These are phyloP conservation scores for Mrakia frigida DNA, from an alignment of 768 basidiomycete species.

Conservation along the genomic window DNA sequence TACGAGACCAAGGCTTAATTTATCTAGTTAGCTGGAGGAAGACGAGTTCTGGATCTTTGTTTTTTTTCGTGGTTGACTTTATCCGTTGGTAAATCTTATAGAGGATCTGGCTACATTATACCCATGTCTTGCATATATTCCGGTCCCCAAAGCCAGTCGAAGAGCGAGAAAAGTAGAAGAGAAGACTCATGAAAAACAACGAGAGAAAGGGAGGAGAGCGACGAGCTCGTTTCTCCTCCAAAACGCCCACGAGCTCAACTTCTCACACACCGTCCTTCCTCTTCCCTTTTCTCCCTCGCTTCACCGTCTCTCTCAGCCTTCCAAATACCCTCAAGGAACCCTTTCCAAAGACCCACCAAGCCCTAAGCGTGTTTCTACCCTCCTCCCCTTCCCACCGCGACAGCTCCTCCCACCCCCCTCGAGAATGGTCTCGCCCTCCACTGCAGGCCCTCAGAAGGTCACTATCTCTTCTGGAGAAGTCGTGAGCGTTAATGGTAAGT, in stretches of 20 bases:
- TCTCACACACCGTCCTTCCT: neutral
- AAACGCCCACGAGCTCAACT: neutral
- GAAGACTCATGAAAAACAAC: neutral
- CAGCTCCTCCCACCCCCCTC: neutral
- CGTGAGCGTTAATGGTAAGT: conserved; percentile 8
- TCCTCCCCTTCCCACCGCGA: neutral
- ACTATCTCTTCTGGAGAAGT: neutral
- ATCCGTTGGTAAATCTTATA: neutral
- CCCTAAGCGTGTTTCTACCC: neutral
- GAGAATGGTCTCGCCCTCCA: neutral
- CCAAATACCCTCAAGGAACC: neutral
- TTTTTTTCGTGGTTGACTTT: neutral
- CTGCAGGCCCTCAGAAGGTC: neutral
- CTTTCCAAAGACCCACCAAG: neutral
- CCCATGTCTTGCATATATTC: neutral
- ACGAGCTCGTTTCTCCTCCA: neutral
- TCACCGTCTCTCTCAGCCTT: neutral
- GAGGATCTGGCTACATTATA: neutral
- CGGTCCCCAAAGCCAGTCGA: neutral
- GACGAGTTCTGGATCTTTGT: neutral
- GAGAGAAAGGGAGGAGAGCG: neutral
- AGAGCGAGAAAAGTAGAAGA: neutral
- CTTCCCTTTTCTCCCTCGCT: neutral
- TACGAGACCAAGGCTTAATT: conserved; percentile 50
- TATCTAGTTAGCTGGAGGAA: neutral